Conservation (phyloP, 2,329 filamentous ascomycete genomes). For the Fusarium buharicum region DNA sequence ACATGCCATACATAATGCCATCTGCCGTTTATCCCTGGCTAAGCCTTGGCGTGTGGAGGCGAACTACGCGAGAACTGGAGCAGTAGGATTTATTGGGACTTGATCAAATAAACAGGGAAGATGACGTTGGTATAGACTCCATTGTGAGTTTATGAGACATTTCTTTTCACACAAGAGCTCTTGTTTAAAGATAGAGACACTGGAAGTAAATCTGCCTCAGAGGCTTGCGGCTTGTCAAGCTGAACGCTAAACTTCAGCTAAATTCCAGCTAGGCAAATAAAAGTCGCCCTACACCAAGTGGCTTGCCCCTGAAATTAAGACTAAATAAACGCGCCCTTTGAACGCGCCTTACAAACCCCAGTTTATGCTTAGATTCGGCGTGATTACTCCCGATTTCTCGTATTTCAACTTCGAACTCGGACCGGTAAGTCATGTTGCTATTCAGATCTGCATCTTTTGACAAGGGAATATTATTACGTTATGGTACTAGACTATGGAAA, state of each 20-base stretch:
- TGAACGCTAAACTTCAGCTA: not conserved
- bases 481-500: not conserved
- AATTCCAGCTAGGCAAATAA: not conserved
- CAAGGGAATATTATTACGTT: constrained; percentile 14
- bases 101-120: no score
- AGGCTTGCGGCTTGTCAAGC: not conserved
- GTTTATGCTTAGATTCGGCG: constrained; percentile 1
- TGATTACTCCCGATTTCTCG: constrained; percentile 10
- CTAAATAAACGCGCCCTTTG: not conserved
- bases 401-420: not conserved
- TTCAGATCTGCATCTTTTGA: not conserved
- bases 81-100: no score
- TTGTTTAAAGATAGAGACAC: no score
- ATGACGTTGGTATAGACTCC: no score
- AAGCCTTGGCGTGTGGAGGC: no score
- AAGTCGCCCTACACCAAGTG: not conserved
- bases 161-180: no score
- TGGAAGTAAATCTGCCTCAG: no score
- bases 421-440: not conserved
- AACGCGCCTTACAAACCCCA: not conserved
- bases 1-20: no score
- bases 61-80: no score
- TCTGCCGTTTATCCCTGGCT: no score
- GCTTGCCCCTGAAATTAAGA: constrained; percentile 30
- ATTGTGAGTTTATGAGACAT: no score